These are phyloP conservation scores for Pseudocohnilembus persalinus DNA, from an alignment of 169 alveolate species.

Conservation along the genomic window DNA sequence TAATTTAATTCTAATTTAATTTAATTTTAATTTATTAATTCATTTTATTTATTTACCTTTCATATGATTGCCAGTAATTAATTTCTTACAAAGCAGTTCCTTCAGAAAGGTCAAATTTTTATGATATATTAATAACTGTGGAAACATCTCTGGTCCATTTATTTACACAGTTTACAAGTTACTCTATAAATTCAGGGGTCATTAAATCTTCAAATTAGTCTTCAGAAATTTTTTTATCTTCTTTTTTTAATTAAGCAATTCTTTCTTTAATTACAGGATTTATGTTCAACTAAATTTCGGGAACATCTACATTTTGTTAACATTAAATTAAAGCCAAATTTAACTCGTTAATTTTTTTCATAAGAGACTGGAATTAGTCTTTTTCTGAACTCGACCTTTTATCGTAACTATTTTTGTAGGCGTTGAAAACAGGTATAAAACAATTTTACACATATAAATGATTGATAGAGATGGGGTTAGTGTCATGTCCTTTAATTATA, in stretches of 20 bases:
- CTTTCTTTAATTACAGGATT: conserved; percentile 87
- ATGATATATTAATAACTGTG: conserved; percentile 56
- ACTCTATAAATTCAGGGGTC: conserved; percentile 49
- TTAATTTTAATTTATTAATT: neutral
- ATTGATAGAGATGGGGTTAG: conserved; percentile 34
- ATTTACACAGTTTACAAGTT: conserved; percentile 57
- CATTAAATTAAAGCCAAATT: conserved; percentile 91
- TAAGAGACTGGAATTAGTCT: conserved; percentile 65
- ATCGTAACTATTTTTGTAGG: conserved; percentile 62
- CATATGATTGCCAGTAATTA: conserved; percentile 75
- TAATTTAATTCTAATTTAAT: neutral
- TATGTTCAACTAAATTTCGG: conserved; percentile 83
- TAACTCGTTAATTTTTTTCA: conserved; percentile 83
- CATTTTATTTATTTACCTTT: neutral
- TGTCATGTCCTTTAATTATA: conserved; percentile 18
- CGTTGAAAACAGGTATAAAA: conserved; percentile 75
- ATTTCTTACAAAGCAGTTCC: conserved; percentile 78
- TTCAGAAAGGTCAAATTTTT: conserved; percentile 53
- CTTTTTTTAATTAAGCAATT: conserved; percentile 69
- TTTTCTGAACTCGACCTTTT: conserved; percentile 54
- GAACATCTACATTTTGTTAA: conserved; percentile 91
- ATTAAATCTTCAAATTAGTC: conserved; percentile 67
- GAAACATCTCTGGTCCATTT: conserved; percentile 82
- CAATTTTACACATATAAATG: conserved; percentile 45
- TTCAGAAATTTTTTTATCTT: conserved; percentile 59